These are phyloP conservation scores for Fusarium pseudocircinatum DNA, from an alignment of 2,329 filamentous ascomycete species.

Conservation along the genomic window DNA sequence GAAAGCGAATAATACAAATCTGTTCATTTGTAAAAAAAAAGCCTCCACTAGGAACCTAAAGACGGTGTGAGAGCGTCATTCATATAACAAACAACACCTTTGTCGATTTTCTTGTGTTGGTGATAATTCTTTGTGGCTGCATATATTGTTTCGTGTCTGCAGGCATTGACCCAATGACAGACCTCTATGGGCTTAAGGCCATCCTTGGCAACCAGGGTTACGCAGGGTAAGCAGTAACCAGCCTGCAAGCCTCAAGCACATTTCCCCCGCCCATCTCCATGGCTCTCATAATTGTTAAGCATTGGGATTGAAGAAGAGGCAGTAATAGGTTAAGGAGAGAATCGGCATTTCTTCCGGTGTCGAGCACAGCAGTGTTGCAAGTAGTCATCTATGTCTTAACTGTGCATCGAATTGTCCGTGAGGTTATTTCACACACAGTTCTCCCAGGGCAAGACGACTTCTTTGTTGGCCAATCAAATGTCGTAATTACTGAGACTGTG, in stretches of 20 bases:
- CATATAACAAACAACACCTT: too few species aligned
- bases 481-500: accelerated
- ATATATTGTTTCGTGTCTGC: neutral
- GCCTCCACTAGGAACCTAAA: neutral
- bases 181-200: neutral
- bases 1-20: accelerated
- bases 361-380: accelerated
- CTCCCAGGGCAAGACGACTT: too few species aligned
- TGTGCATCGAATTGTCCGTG: accelerated
- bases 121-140: neutral
- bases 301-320: accelerated
- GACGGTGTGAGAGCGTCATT: too few species aligned
- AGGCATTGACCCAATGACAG: neutral
- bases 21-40: neutral
- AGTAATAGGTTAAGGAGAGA: neutral
- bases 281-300: neutral
- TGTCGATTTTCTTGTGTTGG: neutral
- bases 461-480: neutral
- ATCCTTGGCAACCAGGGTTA: neutral
- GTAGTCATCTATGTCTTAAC: accelerated
- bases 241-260: neutral
- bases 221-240: accelerated
- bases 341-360: accelerated
- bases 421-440: accelerated
- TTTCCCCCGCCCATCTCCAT: neutral